phyloP scores from a whole-genome alignment of 2,329 filamentous ascomycete species.

The Penicillium palitans region DNA sequence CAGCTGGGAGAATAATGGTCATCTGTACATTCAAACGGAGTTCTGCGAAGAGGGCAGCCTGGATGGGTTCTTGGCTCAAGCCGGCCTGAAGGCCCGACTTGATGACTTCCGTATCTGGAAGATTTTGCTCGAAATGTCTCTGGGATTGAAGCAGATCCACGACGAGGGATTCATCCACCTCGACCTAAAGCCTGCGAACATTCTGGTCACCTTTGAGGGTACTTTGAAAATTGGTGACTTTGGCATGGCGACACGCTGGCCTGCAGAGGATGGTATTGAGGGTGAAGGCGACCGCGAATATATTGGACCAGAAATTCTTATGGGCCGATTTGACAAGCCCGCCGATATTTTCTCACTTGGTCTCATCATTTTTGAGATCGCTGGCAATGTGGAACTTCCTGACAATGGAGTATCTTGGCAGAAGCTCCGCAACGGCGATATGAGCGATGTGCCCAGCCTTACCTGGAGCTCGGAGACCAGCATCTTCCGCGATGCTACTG shows the following conservation, averaged over 20 bases:
- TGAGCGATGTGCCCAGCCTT: slow-evolving; percentile 83
- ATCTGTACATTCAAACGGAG: slow-evolving; percentile 96
- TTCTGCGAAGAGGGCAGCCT: slow-evolving; percentile 94
- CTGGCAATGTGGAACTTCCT: slow-evolving; percentile 88
- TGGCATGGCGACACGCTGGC: slow-evolving; percentile 74
- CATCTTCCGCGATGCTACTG: slow-evolving; percentile 72
- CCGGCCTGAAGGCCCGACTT: slow-evolving; percentile 79
- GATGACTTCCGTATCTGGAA: slow-evolving; percentile 99
- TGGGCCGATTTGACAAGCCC: slow-evolving; percentile 82
- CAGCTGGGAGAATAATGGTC: slow-evolving; percentile 80
- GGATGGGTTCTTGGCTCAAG: slow-evolving; percentile 77
- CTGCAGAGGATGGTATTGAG: slow-evolving; percentile 73
- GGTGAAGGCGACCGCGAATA: slow-evolving; percentile 96
- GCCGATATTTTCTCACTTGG: slow-evolving; percentile 93
- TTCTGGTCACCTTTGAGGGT: slow-evolving; percentile 66
- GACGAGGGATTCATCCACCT: slow-evolving; percentile 76
- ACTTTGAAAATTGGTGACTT: slow-evolving; percentile 68
- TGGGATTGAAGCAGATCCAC: slow-evolving; percentile 87
- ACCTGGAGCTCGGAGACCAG: slow-evolving; percentile 74
- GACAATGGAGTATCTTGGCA: slow-evolving; percentile 93
- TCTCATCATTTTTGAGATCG: slow-evolving; percentile 91
- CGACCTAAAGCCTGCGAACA: slow-evolving; percentile 66
- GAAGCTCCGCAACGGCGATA: slow-evolving; percentile 81
- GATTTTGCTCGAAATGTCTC: slow-evolving; percentile 80
- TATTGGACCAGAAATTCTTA: slow-evolving; percentile 88